phyloP scores from a whole-genome alignment of 495 filamentous ascomycete genomes.

The Penicillium goetzii region DNA sequence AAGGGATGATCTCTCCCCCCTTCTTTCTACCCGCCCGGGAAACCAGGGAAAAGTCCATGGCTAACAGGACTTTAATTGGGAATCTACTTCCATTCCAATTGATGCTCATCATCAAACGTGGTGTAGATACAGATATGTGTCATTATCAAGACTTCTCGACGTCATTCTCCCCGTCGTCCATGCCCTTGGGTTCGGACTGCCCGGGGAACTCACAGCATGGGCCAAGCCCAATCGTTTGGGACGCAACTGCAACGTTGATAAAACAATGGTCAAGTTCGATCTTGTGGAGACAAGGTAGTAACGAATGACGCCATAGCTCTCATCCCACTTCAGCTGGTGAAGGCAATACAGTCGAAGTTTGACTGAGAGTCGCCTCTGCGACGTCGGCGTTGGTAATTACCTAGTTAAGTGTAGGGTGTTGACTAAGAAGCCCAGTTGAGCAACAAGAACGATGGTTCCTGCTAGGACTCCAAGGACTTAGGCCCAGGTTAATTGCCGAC shows the following conservation, averaged over 20 bases:
- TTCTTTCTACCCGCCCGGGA: background rate
- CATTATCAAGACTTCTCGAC: background rate
- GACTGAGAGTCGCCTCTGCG: background rate
- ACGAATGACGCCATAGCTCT: slow-evolving; percentile 21
- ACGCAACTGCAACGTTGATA: slow-evolving; percentile 37
- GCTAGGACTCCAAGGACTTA: background rate
- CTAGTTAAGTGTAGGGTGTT: no score
- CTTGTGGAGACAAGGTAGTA: slow-evolving; percentile 28
- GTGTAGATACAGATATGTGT: background rate
- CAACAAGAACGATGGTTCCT: background rate
- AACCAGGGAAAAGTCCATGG: background rate
- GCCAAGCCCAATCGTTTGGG: slow-evolving; percentile 3
- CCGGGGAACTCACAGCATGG: background rate
- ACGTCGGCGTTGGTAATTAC: slow-evolving; percentile 6
- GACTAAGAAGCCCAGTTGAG: background rate
- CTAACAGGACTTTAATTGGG: background rate
- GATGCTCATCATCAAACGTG: background rate
- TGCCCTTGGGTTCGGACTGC: background rate
- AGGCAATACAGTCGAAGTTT: background rate
- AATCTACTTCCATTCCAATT: background rate
- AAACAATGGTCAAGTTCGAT: slow-evolving; percentile 32
- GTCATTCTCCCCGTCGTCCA: background rate
- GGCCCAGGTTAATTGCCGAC: slow-evolving; percentile 3
- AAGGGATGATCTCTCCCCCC: background rate
- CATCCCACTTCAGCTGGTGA: background rate